A percentile compares a stretch with the other conserved stretches of the same genome.
phyloP scores from a whole-genome alignment of 1,284 basidiomycete species.

The Leccinum colubrinum region DNA sequence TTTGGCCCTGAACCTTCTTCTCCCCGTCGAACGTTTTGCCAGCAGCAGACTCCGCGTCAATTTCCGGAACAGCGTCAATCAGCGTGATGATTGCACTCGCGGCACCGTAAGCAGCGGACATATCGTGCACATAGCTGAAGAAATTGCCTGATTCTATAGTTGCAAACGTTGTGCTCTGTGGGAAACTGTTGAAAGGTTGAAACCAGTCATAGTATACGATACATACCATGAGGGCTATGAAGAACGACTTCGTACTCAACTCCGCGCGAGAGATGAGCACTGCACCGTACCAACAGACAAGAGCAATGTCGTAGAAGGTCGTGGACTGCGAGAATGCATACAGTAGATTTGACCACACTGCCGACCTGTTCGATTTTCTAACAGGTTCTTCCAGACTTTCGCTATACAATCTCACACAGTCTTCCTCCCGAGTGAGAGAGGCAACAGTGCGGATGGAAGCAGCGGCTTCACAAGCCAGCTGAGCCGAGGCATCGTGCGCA shows the following conservation, averaged over 20 bases:
- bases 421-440: constrained; percentile 82
- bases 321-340: constrained; percentile 82
- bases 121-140: constrained; percentile 92
- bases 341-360: constrained; percentile 73
- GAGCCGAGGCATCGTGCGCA: constrained; percentile 65
- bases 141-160: constrained; percentile 83
- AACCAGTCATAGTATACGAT: constrained; percentile 9
- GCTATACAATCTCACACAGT: constrained; percentile 74
- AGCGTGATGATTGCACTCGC: constrained; percentile 77
- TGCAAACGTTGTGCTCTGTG: constrained; percentile 66
- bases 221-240: constrained; percentile 78
- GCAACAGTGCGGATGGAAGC: constrained; percentile 93
- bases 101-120: constrained; percentile 84
- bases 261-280: constrained; percentile 60
- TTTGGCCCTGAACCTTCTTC: constrained; percentile 27
- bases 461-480: constrained; percentile 91
- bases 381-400: constrained; percentile 74
- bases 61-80: constrained; percentile 76
- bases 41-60: constrained; percentile 78
- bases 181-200: constrained; percentile 4
- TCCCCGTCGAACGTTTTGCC: constrained; percentile 56
- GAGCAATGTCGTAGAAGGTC: constrained; percentile 77
- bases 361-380: constrained; percentile 58
- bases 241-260: constrained; percentile 72
- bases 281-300: constrained; percentile 87